Evolutionary conservation across 2,329 filamentous ascomycete species (phyloP), one percentile per base, ranked within the genome.

Genomic region (Exserohilum turcica): DNA sequence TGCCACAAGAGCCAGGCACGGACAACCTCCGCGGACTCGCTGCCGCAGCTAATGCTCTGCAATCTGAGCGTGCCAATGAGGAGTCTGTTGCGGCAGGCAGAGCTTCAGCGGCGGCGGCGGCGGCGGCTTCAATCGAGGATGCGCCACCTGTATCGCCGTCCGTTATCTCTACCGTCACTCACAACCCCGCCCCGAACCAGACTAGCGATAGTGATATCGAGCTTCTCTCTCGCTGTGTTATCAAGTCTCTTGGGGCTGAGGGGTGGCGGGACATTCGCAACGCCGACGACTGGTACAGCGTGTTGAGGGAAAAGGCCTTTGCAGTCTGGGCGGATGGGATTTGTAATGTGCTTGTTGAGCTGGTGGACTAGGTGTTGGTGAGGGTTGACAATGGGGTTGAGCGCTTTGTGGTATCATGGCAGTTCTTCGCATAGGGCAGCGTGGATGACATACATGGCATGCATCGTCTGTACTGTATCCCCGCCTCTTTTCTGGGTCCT

Each of bases 321-420:
- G 65, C 68, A 3, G 59, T 65, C 3, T 75, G 71, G 71, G 65
- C 67, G 13, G 67, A 71, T 49, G 68, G 67, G 1, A 55, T 66
- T 15, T 56, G 68, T 33, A 70, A 64, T 49, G 52, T 74, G 6
- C 63, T 74, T 48, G 67, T 72, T 2, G 67, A 70, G 51, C 38
- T 68, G 29, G 48, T 54, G 15, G 49, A 49, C 32, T 24, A 46
- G n/a, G n/a, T n/a, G n/a, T 27, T 6, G 45, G 13, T 18, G 33
- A 8, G 27, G 24, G 1, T 31, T 43, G 13, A 12, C 2, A 2
- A 29, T 18, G 24, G n/a, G n/a, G n/a, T n/a, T n/a, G n/a, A n/a
- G n/a, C 2, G n/a, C 33, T 13, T 35, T 35, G 33, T 35, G 33
- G 21, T 7, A 24, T 24, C 4, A 24, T 24, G 21, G 21, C 21